phyloP scores from a whole-genome alignment of 1,284 basidiomycete genomes.

The Fomitopsis schrenkii region DNA sequence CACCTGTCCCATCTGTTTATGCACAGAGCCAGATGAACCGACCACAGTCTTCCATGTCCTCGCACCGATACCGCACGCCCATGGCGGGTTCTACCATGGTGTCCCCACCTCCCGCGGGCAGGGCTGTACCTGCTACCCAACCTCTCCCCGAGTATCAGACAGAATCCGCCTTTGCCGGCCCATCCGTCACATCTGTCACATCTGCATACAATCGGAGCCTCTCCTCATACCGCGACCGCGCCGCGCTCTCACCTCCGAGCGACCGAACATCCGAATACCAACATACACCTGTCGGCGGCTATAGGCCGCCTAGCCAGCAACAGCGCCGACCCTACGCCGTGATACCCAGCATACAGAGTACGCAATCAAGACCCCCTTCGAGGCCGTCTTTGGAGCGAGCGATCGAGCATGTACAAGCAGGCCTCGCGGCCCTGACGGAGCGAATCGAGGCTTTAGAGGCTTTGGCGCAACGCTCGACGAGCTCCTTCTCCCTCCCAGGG shows the following conservation, averaged over 20 bases:
- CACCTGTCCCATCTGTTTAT: conserved; percentile 29
- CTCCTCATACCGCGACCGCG: conserved; percentile 30
- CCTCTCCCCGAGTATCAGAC: conserved; percentile 71
- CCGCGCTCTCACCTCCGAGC: conserved; percentile 19
- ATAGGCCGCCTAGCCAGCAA: conserved; percentile 32
- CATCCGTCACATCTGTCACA: conserved; percentile 41
- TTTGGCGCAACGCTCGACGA: conserved; percentile 31
- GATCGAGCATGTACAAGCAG: conserved; percentile 82
- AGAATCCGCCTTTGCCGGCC: conserved; percentile 65
- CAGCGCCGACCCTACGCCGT: conserved; percentile 31
- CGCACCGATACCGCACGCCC: conserved; percentile 74
- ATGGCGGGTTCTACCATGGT: conserved; percentile 55
- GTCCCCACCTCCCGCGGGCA: conserved; percentile 40
- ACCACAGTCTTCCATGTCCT: conserved; percentile 69
- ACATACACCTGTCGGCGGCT: conserved; percentile 20
- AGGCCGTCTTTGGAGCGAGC: conserved; percentile 56
- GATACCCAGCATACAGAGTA: conserved; percentile 9
- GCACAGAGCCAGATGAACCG: conserved; percentile 41
- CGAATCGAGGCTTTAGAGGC: conserved; percentile 75
- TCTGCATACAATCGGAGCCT: conserved; percentile 30
- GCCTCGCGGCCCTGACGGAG: conserved; percentile 87
- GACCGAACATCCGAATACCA: conserved; percentile 28
- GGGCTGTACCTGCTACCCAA: conserved; percentile 44
- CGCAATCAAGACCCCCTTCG: conserved; percentile 22
- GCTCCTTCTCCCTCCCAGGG: conserved; percentile 21